These are phyloP conservation scores for Fusarium abutilonis DNA, from an alignment of 2,329 filamentous ascomycete species.

Conservation along the genomic window DNA sequence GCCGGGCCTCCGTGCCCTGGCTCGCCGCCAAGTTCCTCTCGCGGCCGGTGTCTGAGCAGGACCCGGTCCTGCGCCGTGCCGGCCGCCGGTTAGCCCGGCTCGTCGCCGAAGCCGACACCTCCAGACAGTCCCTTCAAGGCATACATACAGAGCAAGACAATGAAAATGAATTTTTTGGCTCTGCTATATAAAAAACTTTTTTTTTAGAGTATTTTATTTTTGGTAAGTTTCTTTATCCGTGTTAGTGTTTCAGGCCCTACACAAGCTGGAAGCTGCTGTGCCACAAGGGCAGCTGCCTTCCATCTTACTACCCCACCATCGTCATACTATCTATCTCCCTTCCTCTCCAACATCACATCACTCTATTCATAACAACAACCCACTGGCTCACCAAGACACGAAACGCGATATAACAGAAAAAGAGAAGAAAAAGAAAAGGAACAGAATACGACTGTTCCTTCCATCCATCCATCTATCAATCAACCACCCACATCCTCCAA, in stretches of 20 bases:
- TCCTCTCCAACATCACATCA: conserved; percentile 21
- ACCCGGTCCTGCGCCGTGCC: no score
- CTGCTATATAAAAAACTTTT: no score
- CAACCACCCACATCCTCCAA: not conserved
- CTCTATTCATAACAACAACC: not conserved
- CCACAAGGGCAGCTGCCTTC: conserved; percentile 8
- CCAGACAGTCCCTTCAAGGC: no score
- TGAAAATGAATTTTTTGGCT: no score
- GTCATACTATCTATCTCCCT: conserved; percentile 22
- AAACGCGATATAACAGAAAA: not conserved
- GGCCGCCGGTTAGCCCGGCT: no score
- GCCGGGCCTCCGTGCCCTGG: no score
- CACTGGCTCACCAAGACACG: not conserved
- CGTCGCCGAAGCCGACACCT: no score
- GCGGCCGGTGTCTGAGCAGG: no score
- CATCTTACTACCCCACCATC: conserved; percentile 32
- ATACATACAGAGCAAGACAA: no score
- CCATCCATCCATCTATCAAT: not conserved
- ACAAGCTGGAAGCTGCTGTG: conserved; percentile 13
- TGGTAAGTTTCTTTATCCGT: no score
- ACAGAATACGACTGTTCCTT: not conserved
- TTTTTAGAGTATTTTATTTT: no score
- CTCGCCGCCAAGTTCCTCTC: no score
- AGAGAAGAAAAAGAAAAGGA: not conserved
- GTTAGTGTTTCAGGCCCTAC: conserved; percentile 10